phyloP scores from a whole-genome alignment of 352 stramenopile genomes.

The Phytophthora pinifolia region DNA sequence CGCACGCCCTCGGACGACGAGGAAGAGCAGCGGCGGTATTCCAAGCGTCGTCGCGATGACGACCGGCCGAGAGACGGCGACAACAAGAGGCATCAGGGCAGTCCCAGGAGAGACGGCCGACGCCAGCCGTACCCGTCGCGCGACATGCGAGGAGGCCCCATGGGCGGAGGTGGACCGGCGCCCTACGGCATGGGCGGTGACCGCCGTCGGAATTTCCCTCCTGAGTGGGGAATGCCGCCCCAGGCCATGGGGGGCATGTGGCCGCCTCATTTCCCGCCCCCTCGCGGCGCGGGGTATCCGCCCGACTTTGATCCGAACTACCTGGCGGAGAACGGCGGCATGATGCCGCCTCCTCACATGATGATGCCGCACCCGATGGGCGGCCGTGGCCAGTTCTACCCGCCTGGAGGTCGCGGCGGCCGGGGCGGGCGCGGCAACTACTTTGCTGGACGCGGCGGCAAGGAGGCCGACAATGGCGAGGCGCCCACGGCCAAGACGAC shows the following conservation, averaged over 20 bases:
- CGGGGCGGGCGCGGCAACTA: constrained; percentile 39
- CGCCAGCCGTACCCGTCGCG: constrained; percentile 32
- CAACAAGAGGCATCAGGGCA: constrained; percentile 35
- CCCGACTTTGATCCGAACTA: constrained; percentile 75
- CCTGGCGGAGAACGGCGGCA: constrained; percentile 59
- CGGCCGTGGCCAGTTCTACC: constrained; percentile 47
- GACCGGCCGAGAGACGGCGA: constrained; percentile 39
- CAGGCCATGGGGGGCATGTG: constrained; percentile 62
- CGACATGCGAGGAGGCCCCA: constrained; percentile 31
- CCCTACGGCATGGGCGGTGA: constrained; percentile 42
- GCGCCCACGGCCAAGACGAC: constrained; percentile 56
- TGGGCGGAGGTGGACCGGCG: constrained; percentile 30
- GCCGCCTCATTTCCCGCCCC: constrained; percentile 55
- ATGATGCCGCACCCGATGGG: constrained; percentile 69
- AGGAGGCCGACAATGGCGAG: constrained; percentile 34
- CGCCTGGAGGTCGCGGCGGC: constrained; percentile 41
- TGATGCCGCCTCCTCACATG: constrained; percentile 65
- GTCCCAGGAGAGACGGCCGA: constrained; percentile 35
- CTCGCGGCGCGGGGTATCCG: constrained; percentile 36
- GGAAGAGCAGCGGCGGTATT: constrained; percentile 51
- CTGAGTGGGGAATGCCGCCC: constrained; percentile 70
- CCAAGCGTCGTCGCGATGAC: constrained; percentile 65
- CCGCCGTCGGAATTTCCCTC: constrained; percentile 58
- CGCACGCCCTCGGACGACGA: constrained; percentile 52
- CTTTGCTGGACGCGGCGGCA: constrained; percentile 35